Base-by-base conservation (phyloP, 2,329 filamentous ascomycete genomes). In the Ophiostoma piceae region DNA sequence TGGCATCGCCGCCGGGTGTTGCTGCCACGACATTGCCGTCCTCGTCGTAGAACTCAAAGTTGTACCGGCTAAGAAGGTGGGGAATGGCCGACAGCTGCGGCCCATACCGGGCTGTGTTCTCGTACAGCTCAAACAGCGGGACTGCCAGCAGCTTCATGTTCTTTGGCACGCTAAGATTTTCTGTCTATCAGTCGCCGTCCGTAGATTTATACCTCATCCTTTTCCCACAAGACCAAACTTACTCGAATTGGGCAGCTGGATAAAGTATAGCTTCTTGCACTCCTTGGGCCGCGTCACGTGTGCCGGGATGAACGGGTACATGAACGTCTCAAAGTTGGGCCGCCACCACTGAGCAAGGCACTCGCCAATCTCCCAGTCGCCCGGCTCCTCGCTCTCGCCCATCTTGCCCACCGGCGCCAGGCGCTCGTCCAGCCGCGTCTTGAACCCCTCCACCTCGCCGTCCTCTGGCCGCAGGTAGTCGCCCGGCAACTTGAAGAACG, bases 131-230 rank as follows among this genome's bases (percentile, higher is more conserved):
- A 80, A 98, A 98, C 0, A 99, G 85, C 0, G 95, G 95, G 1
- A 99, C 95, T 1, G 95, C 95, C 57, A 99, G 89, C 32, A 99
- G 88, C 79, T 99, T 99, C 95, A 99, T 98, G 81, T 99, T 99
- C 83, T 99, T 99, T 0, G 95, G 95, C 9, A 99, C 95, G 76
- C 92, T 96, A 62, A 99, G 85, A 16, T 98, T 91, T 82, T 97
- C 93, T 96, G 78, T 35, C 70, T 8, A 3, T 67, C 11, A 51
- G 26, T 67, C 14, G 19, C 19, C 19, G 16, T 16, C 43, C 16
- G 14, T 47, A 47, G 12, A 14, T 43, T 39, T 3, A 39, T 67
- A 47, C n/a, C 3, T 1, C 35, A 35, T 29, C 35, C 8, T 35
- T 5, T 35, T 35, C 35, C 5, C 35, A 6, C 35, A 35, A 35